Base-by-base conservation (phyloP, 75 land plant genomes). In the Picea sitchensis region DNA sequence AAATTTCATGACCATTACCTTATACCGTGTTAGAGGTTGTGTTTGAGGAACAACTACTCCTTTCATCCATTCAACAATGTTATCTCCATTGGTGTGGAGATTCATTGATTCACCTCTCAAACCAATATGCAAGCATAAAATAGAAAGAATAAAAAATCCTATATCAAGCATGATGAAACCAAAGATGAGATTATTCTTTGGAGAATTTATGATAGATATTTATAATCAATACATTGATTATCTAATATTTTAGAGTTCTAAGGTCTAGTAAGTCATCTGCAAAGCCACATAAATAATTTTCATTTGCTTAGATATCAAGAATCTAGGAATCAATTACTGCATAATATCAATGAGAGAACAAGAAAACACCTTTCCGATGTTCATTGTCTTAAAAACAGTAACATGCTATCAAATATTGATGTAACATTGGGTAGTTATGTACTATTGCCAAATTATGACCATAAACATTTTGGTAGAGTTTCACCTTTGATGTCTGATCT, bases 1-100 rank as follows among this genome's bases (percentile, higher is more conserved):
- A 81, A 12, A 36, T 41, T 76, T 65, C 38, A 67, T 44, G 51
- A 71, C 58, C 84, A 47, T 62, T 56, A 89, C 93, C 84, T 89
- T 91, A 80, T 86, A 87, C 93, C 93, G 89, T 14, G 86, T 85
- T 59, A 91, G 41, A 3, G 91, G 86, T 61, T 85, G 91, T 12
- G 21, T 75, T 18, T 78, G 82, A 61, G 82, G 76, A 23, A 82
- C 79, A 17, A 36, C 60, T 31, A 87, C 73, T 30, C 88, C 87
- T 59, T 83, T 64, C 18, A 81, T 59, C 95, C 95, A 90, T 54
- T 90, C 89, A 38, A 90, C 92, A 72, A 85, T 80, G 18, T 89
- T 80, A 83, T 80, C 78, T 4, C 92, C 92, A 79, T 76, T 77
- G 0, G 95, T 77, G 61, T 84, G 86, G 75, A 92, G 87, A 72